phyloP scores from a whole-genome alignment of 179 eudicot species.

The Heliamphora ciliata region DNA sequence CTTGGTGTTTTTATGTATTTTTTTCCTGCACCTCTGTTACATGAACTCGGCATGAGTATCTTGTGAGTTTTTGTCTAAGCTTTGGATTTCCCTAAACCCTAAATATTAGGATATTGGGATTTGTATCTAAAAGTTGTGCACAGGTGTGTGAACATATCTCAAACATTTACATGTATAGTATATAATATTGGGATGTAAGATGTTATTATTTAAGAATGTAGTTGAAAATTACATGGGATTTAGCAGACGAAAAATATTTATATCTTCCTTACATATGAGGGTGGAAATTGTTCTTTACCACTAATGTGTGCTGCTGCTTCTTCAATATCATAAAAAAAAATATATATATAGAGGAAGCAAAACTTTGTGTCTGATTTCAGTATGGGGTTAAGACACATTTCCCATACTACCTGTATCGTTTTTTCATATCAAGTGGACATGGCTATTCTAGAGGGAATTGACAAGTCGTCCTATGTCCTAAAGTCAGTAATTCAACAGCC shows the following conservation, averaged over 20 bases:
- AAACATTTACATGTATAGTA: neutral
- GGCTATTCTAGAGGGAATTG: too few relatives aligned
- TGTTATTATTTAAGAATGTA: conserved; percentile 1
- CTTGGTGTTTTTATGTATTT: neutral
- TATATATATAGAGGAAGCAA: neutral
- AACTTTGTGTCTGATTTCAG: neutral
- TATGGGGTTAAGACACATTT: neutral
- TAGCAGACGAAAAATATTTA: too few relatives aligned
- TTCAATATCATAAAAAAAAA: neutral
- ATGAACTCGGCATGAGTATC: neutral
- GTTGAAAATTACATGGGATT: neutral
- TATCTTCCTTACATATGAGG: neutral
- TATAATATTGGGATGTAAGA: neutral
- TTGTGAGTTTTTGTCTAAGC: neutral
- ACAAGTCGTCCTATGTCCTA: neutral
- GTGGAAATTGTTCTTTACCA: neutral
- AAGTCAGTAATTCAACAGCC: neutral
- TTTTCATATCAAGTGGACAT: neutral
- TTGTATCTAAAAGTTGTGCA: neutral
- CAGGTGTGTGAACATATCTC: neutral
- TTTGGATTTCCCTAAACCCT: neutral
- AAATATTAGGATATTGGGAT: neutral
- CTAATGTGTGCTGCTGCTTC: neutral
- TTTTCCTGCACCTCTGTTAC: too few relatives aligned
- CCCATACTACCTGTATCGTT: neutral